Percentiles rank a stretch among this genome's conserved stretches.
phyloP scores from a whole-genome alignment of 2,329 filamentous ascomycete genomes.

The Aspergillus floridensis region DNA sequence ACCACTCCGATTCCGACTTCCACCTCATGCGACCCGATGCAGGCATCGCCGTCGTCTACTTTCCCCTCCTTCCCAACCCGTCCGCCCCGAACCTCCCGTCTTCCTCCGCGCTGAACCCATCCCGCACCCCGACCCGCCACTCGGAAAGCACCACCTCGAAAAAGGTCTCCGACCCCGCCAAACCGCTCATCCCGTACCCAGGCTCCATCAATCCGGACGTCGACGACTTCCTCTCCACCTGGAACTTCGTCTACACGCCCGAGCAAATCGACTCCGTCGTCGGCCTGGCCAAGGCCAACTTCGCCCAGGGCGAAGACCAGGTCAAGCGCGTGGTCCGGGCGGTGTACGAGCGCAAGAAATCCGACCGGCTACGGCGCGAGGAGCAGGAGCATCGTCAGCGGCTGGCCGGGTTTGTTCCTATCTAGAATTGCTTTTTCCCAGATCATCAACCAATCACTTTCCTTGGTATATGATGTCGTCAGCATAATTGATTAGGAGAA shows the following conservation, averaged over 20 bases:
- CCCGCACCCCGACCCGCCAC: conserved; percentile 22
- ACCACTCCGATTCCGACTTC: conserved; percentile 64
- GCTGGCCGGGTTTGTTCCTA: conserved; percentile 32
- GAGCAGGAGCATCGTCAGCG: conserved; percentile 23
- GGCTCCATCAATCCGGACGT: conserved; percentile 74
- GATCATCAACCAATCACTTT: no score
- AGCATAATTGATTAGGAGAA: no score
- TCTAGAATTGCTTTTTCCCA: not conserved
- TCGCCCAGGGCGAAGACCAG: conserved; percentile 73
- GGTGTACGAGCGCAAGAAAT: conserved; percentile 90
- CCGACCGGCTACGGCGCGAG: conserved; percentile 39
- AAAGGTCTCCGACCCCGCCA: conserved; percentile 18
- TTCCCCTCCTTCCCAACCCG: conserved; percentile 81
- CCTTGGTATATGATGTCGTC: no score
- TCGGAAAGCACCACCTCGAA: conserved; percentile 19
- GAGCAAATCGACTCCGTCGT: conserved; percentile 86
- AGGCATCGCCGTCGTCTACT: conserved; percentile 84
- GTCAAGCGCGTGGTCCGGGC: conserved; percentile 76
- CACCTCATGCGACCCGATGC: conserved; percentile 72
- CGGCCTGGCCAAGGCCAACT: conserved; percentile 79
- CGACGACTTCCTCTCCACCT: conserved; percentile 87
- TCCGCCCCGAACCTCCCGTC: conserved; percentile 32
- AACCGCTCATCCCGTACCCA: conserved; percentile 48
- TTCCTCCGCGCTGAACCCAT: conserved; percentile 22
- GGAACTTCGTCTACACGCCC: conserved; percentile 96